Evolutionary conservation across 1,284 basidiomycete genomes (phyloP).

Genomic region (Hymenochaete sp.): DNA sequence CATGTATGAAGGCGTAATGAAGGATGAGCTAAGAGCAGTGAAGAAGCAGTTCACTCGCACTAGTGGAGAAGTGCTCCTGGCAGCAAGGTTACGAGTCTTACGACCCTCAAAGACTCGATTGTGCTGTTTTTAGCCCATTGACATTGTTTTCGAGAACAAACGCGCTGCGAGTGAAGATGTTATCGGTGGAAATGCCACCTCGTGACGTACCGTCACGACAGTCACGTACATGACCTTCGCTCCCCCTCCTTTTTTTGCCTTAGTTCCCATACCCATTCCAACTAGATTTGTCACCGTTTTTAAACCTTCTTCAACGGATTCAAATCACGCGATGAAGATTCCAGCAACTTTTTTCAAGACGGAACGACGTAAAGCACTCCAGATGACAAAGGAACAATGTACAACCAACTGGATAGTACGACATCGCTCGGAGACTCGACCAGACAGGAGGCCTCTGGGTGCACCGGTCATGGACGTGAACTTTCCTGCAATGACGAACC

Average conservation of each 20-base stretch:
- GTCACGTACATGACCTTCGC: slow-evolving; percentile 30
- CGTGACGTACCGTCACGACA: slow-evolving; percentile 93
- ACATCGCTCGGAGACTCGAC: no score
- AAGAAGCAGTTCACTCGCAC: slow-evolving; percentile 98
- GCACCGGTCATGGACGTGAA: slow-evolving; percentile 32
- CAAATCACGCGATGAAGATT: slow-evolving; percentile 13
- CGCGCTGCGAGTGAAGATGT: slow-evolving; percentile 68
- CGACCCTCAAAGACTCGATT: slow-evolving; percentile 91
- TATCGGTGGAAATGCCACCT: slow-evolving; percentile 86
- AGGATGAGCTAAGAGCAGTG: slow-evolving; percentile 92
- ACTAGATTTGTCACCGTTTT: slow-evolving; percentile 91
- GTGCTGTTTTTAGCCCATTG: slow-evolving; percentile 89
- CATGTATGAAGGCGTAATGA: slow-evolving; percentile 93
- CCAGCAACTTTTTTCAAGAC: no score
- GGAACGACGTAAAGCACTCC: no score
- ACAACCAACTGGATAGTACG: slow-evolving; percentile 58
- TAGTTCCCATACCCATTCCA: slow-evolving; percentile 26
- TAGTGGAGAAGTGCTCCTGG: slow-evolving; percentile 86
- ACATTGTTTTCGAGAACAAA: slow-evolving; percentile 73
- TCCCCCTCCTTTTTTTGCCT: not conserved
- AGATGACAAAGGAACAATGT: slow-evolving; percentile 23
- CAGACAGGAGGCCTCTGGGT: slow-evolving; percentile 38
- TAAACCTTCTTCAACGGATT: slow-evolving; percentile 76
- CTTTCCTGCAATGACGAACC: slow-evolving; percentile 37
- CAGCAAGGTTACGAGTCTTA: slow-evolving; percentile 93